A percentile compares a stretch with the other conserved stretches of the same genome.
Evolutionary conservation across 2,329 filamentous ascomycete genomes (phyloP).

Genomic region (Beauveria pseudobassiana): DNA sequence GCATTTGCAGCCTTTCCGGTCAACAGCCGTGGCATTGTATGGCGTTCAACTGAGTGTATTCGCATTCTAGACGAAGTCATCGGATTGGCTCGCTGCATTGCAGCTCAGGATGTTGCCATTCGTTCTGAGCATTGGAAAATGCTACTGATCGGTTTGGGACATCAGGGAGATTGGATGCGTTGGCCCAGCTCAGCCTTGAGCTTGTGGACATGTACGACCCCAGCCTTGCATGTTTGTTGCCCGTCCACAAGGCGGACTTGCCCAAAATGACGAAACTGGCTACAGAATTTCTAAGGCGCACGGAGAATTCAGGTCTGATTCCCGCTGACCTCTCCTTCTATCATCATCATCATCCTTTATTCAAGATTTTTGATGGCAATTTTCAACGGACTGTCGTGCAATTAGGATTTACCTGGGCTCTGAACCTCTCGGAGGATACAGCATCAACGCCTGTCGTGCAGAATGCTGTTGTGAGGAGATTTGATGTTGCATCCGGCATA

Average conservation of each 20-base stretch:
- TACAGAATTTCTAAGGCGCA: background rate
- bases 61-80: conserved; percentile 1
- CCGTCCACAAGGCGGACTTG: conserved; percentile 37
- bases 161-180: conserved; percentile 35
- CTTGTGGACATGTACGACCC: conserved; percentile 32
- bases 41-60: background rate
- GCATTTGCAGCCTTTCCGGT: conserved; percentile 5
- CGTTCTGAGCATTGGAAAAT: conserved; percentile 34
- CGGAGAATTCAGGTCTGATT: conserved; percentile 16
- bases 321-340: conserved; percentile 33
- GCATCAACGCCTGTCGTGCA: background rate
- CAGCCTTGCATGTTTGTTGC: conserved; percentile 27
- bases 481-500: conserved; percentile 30
- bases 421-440: background rate
- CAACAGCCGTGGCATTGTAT: background rate
- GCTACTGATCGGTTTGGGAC: conserved; percentile 36
- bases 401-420: conserved; percentile 37
- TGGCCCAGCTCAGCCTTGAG: conserved; percentile 36
- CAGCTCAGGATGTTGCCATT: conserved; percentile 24
- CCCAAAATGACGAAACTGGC: conserved; percentile 21
- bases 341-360: conserved; percentile 39
- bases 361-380: conserved; percentile 34
- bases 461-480: conserved; percentile 15
- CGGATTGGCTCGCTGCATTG: conserved; percentile 1
- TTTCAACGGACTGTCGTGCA: conserved; percentile 35